These are phyloP conservation scores for Quercus mongolica DNA, from an alignment of 306 rosid species.

Conservation along the genomic window DNA sequence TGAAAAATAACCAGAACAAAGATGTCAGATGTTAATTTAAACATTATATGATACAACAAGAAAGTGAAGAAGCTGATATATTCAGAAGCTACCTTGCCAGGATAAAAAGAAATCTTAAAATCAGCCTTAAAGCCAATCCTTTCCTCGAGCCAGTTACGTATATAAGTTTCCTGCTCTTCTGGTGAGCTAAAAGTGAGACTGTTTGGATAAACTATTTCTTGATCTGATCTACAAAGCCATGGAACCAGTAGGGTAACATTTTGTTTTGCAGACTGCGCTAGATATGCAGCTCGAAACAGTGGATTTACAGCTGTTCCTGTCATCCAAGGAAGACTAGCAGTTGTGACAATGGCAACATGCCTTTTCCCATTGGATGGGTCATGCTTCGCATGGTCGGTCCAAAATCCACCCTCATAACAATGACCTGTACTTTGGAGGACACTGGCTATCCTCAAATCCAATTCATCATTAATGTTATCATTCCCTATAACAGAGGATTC, in stretches of 20 bases:
- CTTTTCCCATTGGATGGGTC: slow-evolving; percentile 54
- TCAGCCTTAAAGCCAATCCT: slow-evolving; percentile 88
- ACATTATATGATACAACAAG: slow-evolving; percentile 4
- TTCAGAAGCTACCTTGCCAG: slow-evolving; percentile 72
- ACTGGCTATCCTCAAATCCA: slow-evolving; percentile 83
- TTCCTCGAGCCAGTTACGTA: slow-evolving; percentile 98
- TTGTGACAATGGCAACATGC: slow-evolving; percentile 92
- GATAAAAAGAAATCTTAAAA: slow-evolving; percentile 91
- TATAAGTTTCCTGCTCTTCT: slow-evolving; percentile 84
- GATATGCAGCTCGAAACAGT: slow-evolving; percentile 93
- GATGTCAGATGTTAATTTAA: slow-evolving; percentile 23
- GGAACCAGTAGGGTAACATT: slow-evolving; percentile 91
- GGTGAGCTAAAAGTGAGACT: slow-evolving; percentile 80
- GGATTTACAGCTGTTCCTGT: slow-evolving; percentile 98
- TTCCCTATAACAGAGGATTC: slow-evolving; percentile 60
- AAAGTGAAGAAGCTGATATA: slow-evolving; percentile 16
- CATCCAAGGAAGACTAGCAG: slow-evolving; percentile 99
- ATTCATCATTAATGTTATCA: slow-evolving; percentile 72
- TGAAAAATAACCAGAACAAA: slow-evolving; percentile 27
- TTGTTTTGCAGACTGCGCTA: slow-evolving; percentile 72
- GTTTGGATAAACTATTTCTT: slow-evolving; percentile 82
- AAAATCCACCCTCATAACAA: slow-evolving; percentile 79
- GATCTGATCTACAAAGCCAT: slow-evolving; percentile 93
- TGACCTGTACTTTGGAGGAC: slow-evolving; percentile 97
- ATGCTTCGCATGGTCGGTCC: slow-evolving; percentile 73